A percentile compares a stretch with the other conserved stretches of the same genome.
Evolutionary conservation across 495 filamentous ascomycete genomes (phyloP).

Genomic region (Lophiotrema nucula): DNA sequence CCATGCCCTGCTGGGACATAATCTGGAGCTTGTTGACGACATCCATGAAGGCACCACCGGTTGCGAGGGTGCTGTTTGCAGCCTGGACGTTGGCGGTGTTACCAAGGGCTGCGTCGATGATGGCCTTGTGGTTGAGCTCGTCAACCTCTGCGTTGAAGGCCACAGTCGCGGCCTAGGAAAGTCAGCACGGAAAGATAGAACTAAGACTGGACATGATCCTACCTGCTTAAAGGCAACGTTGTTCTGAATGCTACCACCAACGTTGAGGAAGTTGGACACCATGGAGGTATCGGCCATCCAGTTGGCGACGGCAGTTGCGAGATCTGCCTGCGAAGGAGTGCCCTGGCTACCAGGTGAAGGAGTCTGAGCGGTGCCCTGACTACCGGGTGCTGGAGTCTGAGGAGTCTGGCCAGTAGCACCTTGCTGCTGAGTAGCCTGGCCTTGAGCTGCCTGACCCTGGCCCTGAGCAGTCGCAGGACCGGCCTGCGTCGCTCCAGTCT

Average conservation of each 20-base stretch:
- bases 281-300: constrained; percentile 30
- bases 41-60: constrained; percentile 27
- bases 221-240: constrained; percentile 19
- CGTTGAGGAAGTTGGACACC: constrained; percentile 30
- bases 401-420: neutral
- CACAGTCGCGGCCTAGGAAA: constrained; percentile 18
- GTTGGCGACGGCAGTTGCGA: constrained; percentile 24
- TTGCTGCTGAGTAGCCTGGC: constrained; percentile 5
- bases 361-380: neutral
- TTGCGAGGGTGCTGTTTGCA: constrained; percentile 28
- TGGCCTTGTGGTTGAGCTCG: constrained; percentile 30
- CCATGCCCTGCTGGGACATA: constrained; percentile 25
- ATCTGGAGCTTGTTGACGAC: constrained; percentile 31
- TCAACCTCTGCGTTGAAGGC: constrained; percentile 33
- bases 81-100: constrained; percentile 13
- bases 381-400: neutral
- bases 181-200: too few species aligned
- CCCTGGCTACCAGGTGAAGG: constrained; percentile 3
- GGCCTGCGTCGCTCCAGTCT: neutral
- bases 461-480: neutral
- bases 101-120: constrained; percentile 15
- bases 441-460: constrained; percentile 3
- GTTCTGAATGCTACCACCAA: constrained; percentile 14
- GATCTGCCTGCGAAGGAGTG: constrained; percentile 5
- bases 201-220: too few species aligned